Base-by-base conservation (phyloP, 1,284 basidiomycete species). In the Leccinum insolens region DNA sequence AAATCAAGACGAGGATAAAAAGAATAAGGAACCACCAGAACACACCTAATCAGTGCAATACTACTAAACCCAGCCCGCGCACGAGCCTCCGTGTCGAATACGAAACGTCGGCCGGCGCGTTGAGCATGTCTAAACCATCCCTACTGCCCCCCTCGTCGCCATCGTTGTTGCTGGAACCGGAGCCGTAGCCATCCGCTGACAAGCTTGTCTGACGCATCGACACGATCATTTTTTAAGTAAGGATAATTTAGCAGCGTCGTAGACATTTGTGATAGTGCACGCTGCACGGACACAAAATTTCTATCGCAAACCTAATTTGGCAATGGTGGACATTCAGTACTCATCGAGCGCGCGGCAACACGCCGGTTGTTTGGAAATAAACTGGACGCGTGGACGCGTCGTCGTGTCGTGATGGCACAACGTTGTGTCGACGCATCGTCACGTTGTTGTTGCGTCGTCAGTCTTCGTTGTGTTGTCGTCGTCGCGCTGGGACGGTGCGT, bases 21-120 rank as follows among this genome's bases (percentile, higher is more conserved):
- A 11, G 8, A 58, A 57, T 22, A 57, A 15, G 4, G 25, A 22
- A 57, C 55, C 20, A 57, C 46, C 46, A 15, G 28, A 60, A 60
- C 89, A 71, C 75, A 96, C 95, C 85, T 98, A 1, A 96, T 96
- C 72, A 99, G 83, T n/a, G 96, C 95, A 58, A 99, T 96, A 8
- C 39, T 15, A 41, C 96, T 95, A 77, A 99, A 99, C 14, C 97
- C 97, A 46, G 83, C 20, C 97, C 97, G 58, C 95, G 85, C 41
- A 96, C 83, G 34, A 98, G 85, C 46, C 96, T 81, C 70, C 94
- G 88, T 74, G 97, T 88, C 7, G 94, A 93, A 77, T 98, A 98
- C 7, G 92, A 89, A 0, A 96, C 93, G 82, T 98, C 95, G 39
- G 39, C 14, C 72, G 91, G 89, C 5, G 94, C 91, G 79, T 96